Evolutionary conservation across 768 basidiomycete genomes (phyloP).

Genomic region (Saitozyma podzolica): DNA sequence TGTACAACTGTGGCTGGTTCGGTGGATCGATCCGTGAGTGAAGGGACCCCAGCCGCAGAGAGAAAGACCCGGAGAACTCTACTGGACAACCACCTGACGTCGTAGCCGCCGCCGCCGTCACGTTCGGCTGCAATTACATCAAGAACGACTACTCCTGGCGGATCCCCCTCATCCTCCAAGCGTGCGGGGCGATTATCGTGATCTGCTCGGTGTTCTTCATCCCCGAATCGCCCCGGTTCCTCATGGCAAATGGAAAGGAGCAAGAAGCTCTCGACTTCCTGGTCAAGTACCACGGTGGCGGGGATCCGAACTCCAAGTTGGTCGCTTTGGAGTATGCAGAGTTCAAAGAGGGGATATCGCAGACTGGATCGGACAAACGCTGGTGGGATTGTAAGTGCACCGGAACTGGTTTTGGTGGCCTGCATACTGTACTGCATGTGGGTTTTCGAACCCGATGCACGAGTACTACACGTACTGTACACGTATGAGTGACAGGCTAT

Average conservation of each 20-base stretch:
- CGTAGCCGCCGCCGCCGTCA: not conserved
- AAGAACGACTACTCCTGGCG: not conserved
- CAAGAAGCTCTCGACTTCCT: constrained; percentile 48
- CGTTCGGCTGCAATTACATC: not conserved
- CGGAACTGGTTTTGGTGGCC: constrained; percentile 1
- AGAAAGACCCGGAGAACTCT: no score
- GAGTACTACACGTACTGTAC: no score
- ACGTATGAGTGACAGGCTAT: no score
- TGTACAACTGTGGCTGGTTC: no score
- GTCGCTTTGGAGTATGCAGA: constrained; percentile 53
- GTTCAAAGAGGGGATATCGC: not conserved
- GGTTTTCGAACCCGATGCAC: no score
- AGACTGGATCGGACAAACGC: not conserved
- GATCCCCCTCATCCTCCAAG: not conserved
- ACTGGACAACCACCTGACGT: no score
- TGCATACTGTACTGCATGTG: no score
- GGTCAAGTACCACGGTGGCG: constrained; percentile 52
- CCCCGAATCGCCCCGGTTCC: constrained; percentile 29
- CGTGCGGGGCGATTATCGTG: not conserved
- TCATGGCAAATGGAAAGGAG: constrained; percentile 42
- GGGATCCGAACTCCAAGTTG: constrained; percentile 48
- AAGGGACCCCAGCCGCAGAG: no score
- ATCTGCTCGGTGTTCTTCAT: constrained; percentile 12
- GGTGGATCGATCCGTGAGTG: no score
- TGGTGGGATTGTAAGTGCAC: not conserved